Base-by-base conservation (phyloP, 192 early-diverging fungal species). In the Coemansia sp. region DNA sequence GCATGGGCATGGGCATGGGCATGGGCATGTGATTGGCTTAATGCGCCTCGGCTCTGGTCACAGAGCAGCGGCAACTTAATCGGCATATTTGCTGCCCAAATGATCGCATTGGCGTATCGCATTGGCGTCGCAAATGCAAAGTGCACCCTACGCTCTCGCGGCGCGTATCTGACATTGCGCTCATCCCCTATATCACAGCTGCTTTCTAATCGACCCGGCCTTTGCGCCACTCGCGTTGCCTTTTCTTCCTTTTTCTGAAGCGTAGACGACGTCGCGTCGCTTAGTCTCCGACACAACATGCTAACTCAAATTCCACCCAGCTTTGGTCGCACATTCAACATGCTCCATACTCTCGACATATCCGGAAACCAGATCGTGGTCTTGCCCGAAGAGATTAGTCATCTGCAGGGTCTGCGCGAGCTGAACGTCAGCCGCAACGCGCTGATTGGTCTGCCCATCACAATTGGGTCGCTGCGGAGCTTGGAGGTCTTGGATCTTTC, bases 401-500 rank as follows among this genome's bases (percentile, higher is more conserved):
- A 60, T 25, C 60, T 82, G 19, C 49, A 54, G 28, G 48, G 62
- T n/a, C 67, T 82, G 22, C 71, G 72, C 28, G 72, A 74, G 20
- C 66, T 82, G 45, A 67, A 82, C 19, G 67, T 67, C 22, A 64
- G 62, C 48, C 64, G 67, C 36, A 82, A 82, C 36, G 60, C 58
- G 58, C 60, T 82, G 30, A 58, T 23, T 25, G 34, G 47, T 14
- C 59, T 82, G 42, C 81, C 81, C 16, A 58, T 39, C 13, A 60
- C 75, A 8, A 49, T 82, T 14, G 69, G 72, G 34, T 58, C 68
- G 29, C 66, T 82, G 54, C 60, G 56, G 11, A 36, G 63, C 49
- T 69, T 82, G 9, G 81, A 82, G 64, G 58, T 78, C 8, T 62
- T 82, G 29, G 66, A 72, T 47, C 35, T 82, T 4, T 69, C 75